Percentiles rank a stretch among this genome's conserved stretches.
These are phyloP conservation scores for Saccharum hybrid DNA, from an alignment of 202 grass and related monocot genomes.

Conservation along the genomic window DNA sequence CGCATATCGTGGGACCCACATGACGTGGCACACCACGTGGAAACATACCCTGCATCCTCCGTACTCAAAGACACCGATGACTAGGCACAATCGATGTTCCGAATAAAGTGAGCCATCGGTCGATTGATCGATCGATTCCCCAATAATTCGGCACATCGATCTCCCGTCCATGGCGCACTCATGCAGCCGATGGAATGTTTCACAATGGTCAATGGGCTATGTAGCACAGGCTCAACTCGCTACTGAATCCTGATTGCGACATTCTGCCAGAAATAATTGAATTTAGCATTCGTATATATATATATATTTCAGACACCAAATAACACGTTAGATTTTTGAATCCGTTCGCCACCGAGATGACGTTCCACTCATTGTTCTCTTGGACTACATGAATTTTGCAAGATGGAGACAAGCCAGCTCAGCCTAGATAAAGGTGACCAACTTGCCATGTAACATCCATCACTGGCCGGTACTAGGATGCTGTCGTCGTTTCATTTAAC, in stretches of 20 bases:
- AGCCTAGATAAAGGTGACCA: slow-evolving; percentile 5
- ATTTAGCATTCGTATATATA: not conserved
- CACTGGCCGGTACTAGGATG: slow-evolving; percentile 19
- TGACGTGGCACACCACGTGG: not conserved
- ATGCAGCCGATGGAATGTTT: not conserved
- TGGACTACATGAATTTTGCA: slow-evolving; percentile 27
- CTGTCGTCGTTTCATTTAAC: not conserved
- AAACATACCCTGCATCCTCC: too few relatives aligned
- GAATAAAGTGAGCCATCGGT: not conserved
- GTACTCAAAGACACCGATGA: not conserved
- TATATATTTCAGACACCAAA: not conserved
- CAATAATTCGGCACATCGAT: not conserved
- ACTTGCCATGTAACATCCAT: slow-evolving; percentile 1
- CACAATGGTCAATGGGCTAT: not conserved
- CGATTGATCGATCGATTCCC: too few relatives aligned
- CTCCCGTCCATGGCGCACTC: not conserved
- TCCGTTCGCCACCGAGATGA: not conserved
- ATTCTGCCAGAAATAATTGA: slow-evolving; percentile 6
- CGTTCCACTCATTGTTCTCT: slow-evolving; percentile 22
- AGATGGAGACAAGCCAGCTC: slow-evolving; percentile 3
- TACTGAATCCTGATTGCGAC: slow-evolving; percentile 1
- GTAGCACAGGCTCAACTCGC: not conserved
- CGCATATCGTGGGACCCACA: not conserved
- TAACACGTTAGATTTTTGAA: slow-evolving; percentile 2
- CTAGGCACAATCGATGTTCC: not conserved